These are phyloP conservation scores for Aquilaria sinensis DNA, from an alignment of 345 rosid species.

Conservation along the genomic window DNA sequence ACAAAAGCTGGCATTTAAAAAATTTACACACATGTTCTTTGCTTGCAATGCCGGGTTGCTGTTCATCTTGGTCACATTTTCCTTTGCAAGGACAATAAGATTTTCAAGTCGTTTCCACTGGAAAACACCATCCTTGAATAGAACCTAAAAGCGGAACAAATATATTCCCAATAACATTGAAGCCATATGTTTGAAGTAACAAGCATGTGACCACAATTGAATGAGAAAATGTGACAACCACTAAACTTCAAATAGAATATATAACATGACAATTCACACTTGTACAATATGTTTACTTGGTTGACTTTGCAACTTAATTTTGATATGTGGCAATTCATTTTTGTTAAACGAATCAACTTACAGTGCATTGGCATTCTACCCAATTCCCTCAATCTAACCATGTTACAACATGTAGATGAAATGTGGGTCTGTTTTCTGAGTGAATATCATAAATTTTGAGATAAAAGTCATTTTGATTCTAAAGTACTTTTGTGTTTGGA, in stretches of 20 bases:
- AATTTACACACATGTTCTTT: slow-evolving; percentile 41
- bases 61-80: slow-evolving; percentile 92
- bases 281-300: too few relatives aligned
- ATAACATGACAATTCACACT: not conserved
- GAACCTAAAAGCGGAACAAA: slow-evolving; percentile 43
- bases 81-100: slow-evolving; percentile 86
- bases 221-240: not conserved
- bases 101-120: slow-evolving; percentile 96
- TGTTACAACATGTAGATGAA: too few relatives aligned
- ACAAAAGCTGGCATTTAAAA: slow-evolving; percentile 2
- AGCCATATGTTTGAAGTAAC: slow-evolving; percentile 6
- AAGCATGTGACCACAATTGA: slow-evolving; percentile 1
- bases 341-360: too few relatives aligned
- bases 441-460: too few relatives aligned
- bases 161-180: slow-evolving; percentile 1
- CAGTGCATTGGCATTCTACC: too few relatives aligned
- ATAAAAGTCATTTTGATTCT: too few relatives aligned
- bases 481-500: too few relatives aligned
- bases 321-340: too few relatives aligned
- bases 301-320: too few relatives aligned
- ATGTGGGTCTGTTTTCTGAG: too few relatives aligned
- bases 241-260: slow-evolving; percentile 2
- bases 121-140: slow-evolving; percentile 82
- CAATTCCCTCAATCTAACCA: too few relatives aligned
- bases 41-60: slow-evolving; percentile 73